Conservation (phyloP, 2,329 filamentous ascomycete genomes). For the Xylaria arbuscula region DNA sequence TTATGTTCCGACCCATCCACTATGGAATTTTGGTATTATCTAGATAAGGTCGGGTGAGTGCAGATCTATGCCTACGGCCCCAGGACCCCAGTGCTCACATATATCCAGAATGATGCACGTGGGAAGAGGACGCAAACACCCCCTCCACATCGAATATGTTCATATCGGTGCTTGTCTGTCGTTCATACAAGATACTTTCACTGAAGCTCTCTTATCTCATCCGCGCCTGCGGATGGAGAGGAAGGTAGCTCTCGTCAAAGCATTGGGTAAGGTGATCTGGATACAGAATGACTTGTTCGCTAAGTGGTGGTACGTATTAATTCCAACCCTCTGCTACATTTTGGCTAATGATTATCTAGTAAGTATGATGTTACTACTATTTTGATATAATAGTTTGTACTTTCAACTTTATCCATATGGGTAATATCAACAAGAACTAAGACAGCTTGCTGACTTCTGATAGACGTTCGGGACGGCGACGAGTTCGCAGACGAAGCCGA, state of each 20-base stretch:
- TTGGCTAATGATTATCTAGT: conserved; percentile 26
- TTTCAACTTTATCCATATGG: not conserved
- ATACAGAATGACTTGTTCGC: conserved; percentile 89
- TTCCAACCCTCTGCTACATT: conserved; percentile 50
- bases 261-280: conserved; percentile 84
- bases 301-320: conserved; percentile 68
- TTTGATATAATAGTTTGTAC: not conserved
- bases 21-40: conserved; percentile 84
- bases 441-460: conserved; percentile 20
- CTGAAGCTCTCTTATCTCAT: conserved; percentile 78
- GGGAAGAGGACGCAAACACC: conserved; percentile 76
- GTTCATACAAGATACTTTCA: conserved; percentile 82
- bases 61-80: not conserved
- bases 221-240: conserved; percentile 72
- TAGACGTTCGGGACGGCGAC: conserved; percentile 67
- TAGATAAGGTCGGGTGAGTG: conserved; percentile 81
- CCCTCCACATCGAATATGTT: conserved; percentile 82
- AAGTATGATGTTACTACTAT: conserved; percentile 16
- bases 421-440: not conserved
- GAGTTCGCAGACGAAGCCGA: conserved; percentile 64
- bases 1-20: conserved; percentile 79
- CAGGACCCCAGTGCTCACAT: not conserved
- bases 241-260: conserved; percentile 80
- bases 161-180: conserved; percentile 79
- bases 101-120: conserved; percentile 77